Conservation (phyloP, 179 eudicot species). For the Beta macrorhiza region DNA sequence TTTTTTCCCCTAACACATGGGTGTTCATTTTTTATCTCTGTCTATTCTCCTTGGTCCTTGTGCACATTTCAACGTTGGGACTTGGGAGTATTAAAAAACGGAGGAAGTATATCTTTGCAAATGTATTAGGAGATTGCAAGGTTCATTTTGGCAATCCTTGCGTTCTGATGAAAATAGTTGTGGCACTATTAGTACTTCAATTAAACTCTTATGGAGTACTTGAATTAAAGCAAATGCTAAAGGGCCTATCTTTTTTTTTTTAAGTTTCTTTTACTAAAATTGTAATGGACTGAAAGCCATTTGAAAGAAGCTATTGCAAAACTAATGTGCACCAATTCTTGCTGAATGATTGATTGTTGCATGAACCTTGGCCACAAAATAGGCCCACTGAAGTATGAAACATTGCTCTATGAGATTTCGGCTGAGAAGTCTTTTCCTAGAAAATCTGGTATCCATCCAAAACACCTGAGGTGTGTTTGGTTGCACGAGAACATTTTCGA, state of each 20-base stretch:
- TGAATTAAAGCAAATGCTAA: not conserved
- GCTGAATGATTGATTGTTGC: not conserved
- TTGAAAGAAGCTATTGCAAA: not conserved
- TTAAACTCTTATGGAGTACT: not conserved
- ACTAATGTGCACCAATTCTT: not conserved
- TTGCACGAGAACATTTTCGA: too few species aligned
- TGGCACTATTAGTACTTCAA: not conserved
- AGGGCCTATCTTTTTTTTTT: not conserved
- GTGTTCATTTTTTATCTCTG: too few species aligned
- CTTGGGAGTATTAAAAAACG: too few species aligned
- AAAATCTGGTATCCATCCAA: too few species aligned
- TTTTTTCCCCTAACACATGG: too few species aligned
- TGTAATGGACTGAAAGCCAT: not conserved
- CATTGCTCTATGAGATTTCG: not conserved
- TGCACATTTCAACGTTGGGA: too few species aligned
- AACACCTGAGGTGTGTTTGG: too few species aligned
- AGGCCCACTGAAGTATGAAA: not conserved
- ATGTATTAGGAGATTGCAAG: not conserved
- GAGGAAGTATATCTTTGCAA: not conserved
- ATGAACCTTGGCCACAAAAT: not conserved
- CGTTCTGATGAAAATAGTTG: not conserved
- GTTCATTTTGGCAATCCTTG: conserved; percentile 2
- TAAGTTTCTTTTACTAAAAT: not conserved
- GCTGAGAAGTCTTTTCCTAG: not conserved
- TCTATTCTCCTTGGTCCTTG: too few species aligned